Evolutionary conservation across 768 basidiomycete species (phyloP), one percentile per base, ranked within the genome.

Genomic region (Mycena kentingensis): DNA sequence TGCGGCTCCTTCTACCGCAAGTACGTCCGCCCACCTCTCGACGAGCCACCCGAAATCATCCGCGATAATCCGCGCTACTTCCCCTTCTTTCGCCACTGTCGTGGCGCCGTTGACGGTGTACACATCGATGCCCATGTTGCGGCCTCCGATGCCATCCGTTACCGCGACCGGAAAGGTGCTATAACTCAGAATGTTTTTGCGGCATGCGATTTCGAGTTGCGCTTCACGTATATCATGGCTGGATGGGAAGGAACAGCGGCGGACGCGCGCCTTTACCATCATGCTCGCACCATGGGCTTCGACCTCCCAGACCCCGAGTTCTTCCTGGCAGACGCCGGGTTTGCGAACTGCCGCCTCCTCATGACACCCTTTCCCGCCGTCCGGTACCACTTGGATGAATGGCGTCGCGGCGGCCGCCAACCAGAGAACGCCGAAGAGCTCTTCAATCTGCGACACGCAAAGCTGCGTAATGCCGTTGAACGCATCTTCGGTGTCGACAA

Each of bases 311-410:
- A 47, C 5, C 62, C 60, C 0, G 29, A 45, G 13, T 66, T 62
- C 47, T 68, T 63, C 41, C 62, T 71, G 15, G 68, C 53, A 2
- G 64, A 71, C 61, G 67, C 65, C 18, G 67, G 66, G 0, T 69
- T 65, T 57, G 39, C 60, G 12, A 25, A 19, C 6, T 65, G 64
- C 46, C 45, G 57, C 52, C 43, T 55, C 0, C 39, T 67, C 4
- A 39, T 71, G 12, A 52, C 65, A 6, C 67, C 67, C 13, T 68
- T 64, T 46, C 51, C 59, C 10, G 61, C 60, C 13, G 63, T 65
- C 2, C 52, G 62, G 1, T 72, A 70, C 44, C 68, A 72, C 49
- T 48, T 70, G 22, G 21, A 46, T 28, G 69, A 72, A 39, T 70
- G 68, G 67, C 58, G 62, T 11, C 29, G 34, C 22, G 42, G 51